Evolutionary conservation across 192 early-diverging fungal genomes (phyloP).

Genomic region (Gaertneriomyces semiglobifer): DNA sequence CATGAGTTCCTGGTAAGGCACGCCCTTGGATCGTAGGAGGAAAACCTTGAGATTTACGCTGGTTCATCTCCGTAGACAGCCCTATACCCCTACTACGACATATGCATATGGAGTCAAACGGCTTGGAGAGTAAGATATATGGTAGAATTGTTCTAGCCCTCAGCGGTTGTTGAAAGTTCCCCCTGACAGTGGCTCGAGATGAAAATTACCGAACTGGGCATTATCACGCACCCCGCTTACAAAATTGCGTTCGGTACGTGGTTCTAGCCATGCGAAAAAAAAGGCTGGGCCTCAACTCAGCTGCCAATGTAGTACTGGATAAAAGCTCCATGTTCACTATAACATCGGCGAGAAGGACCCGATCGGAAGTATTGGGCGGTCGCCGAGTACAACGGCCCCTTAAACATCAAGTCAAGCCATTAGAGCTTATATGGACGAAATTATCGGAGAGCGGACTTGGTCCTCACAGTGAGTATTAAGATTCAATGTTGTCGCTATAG

Average conservation of each 20-base stretch:
- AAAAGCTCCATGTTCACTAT: constrained; percentile 68
- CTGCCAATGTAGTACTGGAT: constrained; percentile 52
- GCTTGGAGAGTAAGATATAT: constrained; percentile 44
- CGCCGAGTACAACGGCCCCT: constrained; percentile 19
- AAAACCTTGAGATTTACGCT: neutral
- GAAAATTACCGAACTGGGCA: constrained; percentile 70
- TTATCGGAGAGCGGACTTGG: constrained; percentile 15
- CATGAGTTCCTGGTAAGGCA: constrained; percentile 32
- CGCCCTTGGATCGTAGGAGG: neutral
- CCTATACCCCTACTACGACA: constrained; percentile 65
- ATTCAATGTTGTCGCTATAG: neutral
- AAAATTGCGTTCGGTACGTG: constrained; percentile 53
- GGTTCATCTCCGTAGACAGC: constrained; percentile 35
- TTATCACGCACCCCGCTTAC: constrained; percentile 60
- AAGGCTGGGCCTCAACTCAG: neutral
- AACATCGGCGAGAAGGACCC: constrained; percentile 30
- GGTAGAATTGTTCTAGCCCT: neutral
- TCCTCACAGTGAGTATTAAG: constrained; percentile 10
- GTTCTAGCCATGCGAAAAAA: neutral
- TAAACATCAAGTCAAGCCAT: constrained; percentile 67
- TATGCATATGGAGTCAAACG: constrained; percentile 78
- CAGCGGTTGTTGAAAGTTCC: neutral
- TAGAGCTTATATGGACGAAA: constrained; percentile 44
- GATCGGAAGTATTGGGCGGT: no score
- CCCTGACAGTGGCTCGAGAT: constrained; percentile 53